phyloP scores from a whole-genome alignment of 2,329 filamentous ascomycete genomes.

The Apiospora rasikravindrae region DNA sequence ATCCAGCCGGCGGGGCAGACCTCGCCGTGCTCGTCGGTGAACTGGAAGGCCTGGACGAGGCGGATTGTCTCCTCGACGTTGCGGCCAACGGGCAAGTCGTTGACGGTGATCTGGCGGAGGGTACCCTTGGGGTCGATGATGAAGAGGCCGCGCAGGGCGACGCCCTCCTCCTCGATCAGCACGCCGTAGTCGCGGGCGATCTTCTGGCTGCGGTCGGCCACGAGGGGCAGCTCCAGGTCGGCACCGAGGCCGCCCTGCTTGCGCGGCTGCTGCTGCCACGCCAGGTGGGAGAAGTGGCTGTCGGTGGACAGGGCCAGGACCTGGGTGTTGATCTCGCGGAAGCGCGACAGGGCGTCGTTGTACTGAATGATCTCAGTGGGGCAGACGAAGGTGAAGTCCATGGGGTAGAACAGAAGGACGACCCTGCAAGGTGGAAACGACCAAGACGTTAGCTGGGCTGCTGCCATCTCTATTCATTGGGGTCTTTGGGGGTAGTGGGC shows the following conservation, averaged over 20 bases:
- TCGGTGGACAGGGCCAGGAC: slow-evolving; percentile 68
- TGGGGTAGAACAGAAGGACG: slow-evolving; percentile 69
- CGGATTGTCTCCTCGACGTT: slow-evolving; percentile 68
- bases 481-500: neutral
- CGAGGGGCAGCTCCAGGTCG: slow-evolving; percentile 63
- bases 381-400: slow-evolving; percentile 73
- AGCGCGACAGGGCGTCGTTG: slow-evolving; percentile 65
- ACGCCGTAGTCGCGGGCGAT: slow-evolving; percentile 68
- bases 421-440: slow-evolving; percentile 50
- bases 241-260: slow-evolving; percentile 67
- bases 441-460: slow-evolving; percentile 9
- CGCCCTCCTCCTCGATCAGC: slow-evolving; percentile 66
- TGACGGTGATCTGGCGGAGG: slow-evolving; percentile 68
- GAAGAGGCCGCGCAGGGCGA: slow-evolving; percentile 68
- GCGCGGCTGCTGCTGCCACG: slow-evolving; percentile 63
- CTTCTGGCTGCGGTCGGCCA: slow-evolving; percentile 66
- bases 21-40: slow-evolving; percentile 83
- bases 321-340: slow-evolving; percentile 61
- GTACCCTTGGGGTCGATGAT: slow-evolving; percentile 68
- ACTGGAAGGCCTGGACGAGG: slow-evolving; percentile 77
- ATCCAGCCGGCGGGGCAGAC: slow-evolving; percentile 64
- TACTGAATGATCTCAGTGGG: slow-evolving; percentile 70
- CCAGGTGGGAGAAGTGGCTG: slow-evolving; percentile 60
- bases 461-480: neutral
- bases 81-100: slow-evolving; percentile 68